Evolutionary conservation across 176 grass and related monocot genomes (phyloP), one percentile per base, ranked within the genome.

Genomic region (Tuctoria greenei): DNA sequence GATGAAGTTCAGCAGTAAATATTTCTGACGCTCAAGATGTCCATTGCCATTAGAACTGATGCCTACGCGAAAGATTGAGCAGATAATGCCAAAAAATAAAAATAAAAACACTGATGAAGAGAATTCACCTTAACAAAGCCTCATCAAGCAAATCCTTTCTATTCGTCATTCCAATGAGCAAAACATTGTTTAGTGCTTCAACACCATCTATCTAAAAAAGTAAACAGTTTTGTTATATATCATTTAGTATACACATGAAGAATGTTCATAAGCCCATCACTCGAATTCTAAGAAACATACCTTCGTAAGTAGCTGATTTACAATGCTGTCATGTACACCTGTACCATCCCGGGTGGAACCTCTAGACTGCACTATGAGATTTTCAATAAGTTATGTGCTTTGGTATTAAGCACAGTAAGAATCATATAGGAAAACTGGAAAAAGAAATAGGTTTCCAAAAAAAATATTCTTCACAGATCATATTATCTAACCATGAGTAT

Each of bases 151-250:
- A 85, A 92, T 99, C 95, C 86, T 95, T 99, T 77, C 95, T 76
- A 82, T 98, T 98, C 9, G 91, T 98, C 91, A 98, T 94, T 77
- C 95, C 95, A 85, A 99, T 99, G 76, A 99, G 95, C 87, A 99
- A 78, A 54, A 99, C 95, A 14, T 99, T 99, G 63, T 99, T 99
- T 77, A 99, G 77, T 10, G 89, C 77, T 74, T 99, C 95, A 67
- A 95, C 95, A 76, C 95, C 95, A 75, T 98, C 95, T 84, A 98
- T 98, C 89, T 95, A 84, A 58, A 89, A 89, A 66, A 65, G 52
- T 49, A 64, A 54, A 79, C 23, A 50, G 44, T 71, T 90, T 65
- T 31, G 44, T 78, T 58, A 82, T 41, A 82, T 18, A 16, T 39
- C 66, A 92, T 38, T 63, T 66, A 71, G 11, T 62, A 21, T 28